Conservation (phyloP, 2,329 filamentous ascomycete species). For the Aureobasidium lini region DNA sequence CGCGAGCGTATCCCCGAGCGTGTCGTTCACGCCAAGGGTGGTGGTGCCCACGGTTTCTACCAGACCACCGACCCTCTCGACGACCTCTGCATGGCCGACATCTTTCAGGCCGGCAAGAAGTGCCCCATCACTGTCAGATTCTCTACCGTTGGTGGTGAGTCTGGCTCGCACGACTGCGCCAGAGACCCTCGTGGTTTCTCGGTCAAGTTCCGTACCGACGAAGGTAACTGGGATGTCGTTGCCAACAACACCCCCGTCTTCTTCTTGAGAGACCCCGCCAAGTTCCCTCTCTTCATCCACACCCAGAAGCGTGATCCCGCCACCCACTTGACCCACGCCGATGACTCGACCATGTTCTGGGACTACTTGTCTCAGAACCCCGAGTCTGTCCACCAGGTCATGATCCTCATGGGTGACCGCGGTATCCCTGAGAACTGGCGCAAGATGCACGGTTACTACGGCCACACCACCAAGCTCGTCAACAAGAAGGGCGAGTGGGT, state of each 20-base stretch:
- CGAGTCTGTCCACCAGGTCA: slow-evolving; percentile 47
- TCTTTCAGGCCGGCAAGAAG: slow-evolving; percentile 57
- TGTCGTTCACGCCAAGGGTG: slow-evolving; percentile 45
- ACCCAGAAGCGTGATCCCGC: slow-evolving; percentile 68
- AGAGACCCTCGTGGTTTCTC: slow-evolving; percentile 67
- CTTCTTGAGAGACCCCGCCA: slow-evolving; percentile 66
- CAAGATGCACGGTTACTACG: slow-evolving; percentile 48
- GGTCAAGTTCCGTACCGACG: slow-evolving; percentile 64
- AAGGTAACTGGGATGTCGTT: slow-evolving; percentile 68
- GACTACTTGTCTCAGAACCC: slow-evolving; percentile 50
- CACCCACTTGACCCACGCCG: slow-evolving; percentile 60
- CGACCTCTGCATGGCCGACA: slow-evolving; percentile 38
- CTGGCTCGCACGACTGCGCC: slow-evolving; percentile 62
- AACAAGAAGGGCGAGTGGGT: slow-evolving; percentile 49
- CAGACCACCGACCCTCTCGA: slow-evolving; percentile 40
- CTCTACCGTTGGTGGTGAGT: slow-evolving; percentile 68
- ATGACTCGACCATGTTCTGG: slow-evolving; percentile 61
- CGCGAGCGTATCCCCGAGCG: slow-evolving; percentile 44
- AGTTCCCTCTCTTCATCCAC: slow-evolving; percentile 67
- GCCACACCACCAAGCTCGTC: slow-evolving; percentile 47
- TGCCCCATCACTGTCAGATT: slow-evolving; percentile 62
- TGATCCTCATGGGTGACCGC: slow-evolving; percentile 48
- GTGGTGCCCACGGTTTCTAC: slow-evolving; percentile 43
- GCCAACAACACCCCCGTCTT: slow-evolving; percentile 70
- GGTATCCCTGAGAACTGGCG: slow-evolving; percentile 49